phyloP scores from a whole-genome alignment of 345 rosid genomes.

The Viola odorata region DNA sequence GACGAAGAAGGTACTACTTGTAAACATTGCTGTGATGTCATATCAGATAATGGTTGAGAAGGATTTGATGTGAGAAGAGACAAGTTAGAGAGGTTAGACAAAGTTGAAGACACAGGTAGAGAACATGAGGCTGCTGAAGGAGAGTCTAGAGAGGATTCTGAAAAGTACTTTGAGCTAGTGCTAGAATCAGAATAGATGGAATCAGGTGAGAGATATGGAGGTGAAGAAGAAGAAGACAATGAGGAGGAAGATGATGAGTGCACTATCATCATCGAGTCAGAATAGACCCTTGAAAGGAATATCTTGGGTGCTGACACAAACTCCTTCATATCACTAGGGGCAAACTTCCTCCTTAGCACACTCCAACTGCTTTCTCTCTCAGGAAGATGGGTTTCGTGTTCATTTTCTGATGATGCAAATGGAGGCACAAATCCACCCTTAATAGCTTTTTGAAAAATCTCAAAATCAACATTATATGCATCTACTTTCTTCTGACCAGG shows the following conservation, averaged over 20 bases:
- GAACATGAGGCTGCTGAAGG: constrained; percentile 57
- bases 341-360: constrained; percentile 72
- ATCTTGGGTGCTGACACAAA: constrained; percentile 58
- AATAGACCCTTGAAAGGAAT: constrained; percentile 72
- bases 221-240: constrained; percentile 59
- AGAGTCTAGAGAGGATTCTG: constrained; percentile 64
- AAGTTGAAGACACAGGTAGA: constrained; percentile 44
- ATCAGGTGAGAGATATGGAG: constrained; percentile 74
- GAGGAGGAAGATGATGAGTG: constrained; percentile 40
- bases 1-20: constrained; percentile 28
- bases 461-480: constrained; percentile 80
- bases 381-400: constrained; percentile 86
- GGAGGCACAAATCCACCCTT: constrained; percentile 95
- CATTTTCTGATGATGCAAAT: constrained; percentile 71
- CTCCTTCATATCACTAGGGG: constrained; percentile 65
- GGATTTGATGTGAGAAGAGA: constrained; percentile 41
- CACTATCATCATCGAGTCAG: constrained; percentile 90
- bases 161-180: constrained; percentile 46
- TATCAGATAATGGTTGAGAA: constrained; percentile 31
- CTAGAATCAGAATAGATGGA: constrained; percentile 68
- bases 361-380: constrained; percentile 97
- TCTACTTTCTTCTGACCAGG: constrained; percentile 71
- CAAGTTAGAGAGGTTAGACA: constrained; percentile 61
- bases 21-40: constrained; percentile 27
- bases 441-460: constrained; percentile 75